Base-by-base conservation (phyloP, 2,329 filamentous ascomycete species). In the Trichoderma sp. region DNA sequence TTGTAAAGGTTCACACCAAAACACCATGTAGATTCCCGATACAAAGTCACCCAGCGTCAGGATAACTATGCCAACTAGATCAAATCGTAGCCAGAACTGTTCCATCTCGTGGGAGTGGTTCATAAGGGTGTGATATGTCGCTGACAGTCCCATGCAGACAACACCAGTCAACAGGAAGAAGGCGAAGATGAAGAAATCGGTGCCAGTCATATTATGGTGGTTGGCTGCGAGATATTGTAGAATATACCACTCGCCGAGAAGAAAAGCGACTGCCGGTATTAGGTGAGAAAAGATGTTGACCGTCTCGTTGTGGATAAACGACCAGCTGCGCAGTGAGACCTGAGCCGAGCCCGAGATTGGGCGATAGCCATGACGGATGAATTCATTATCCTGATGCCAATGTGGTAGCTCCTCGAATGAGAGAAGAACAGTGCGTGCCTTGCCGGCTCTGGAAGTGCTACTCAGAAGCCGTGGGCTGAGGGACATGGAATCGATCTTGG, bases 311-410 rank as follows among this genome's bases (percentile, higher is more conserved):
- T 71, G 68, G n/a, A 71, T 63, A 29, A 63, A 71, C 24, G 68
- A 71, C 68, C 68, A 71, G 35, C 68, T 71, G 35, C n/a, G 35
- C 18, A 71, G 50, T 18, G 68, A 71, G 12, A 71, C 35, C 35
- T 45, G 56, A 24, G 56, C 68, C 11, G 68, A 71, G 56, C 68
- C 68, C 50, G 68, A 71, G 35, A 71, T 71, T 9, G 68, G 68
- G 12, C 68, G 68, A 35, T 71, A 71, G 56, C 68, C 68, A 63
- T 71, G 68, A 45, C 31, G 68, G 24, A 71, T 71, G 38, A 62
- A 71, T n/a, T 71, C 68, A n/a, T 71, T 71, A 33, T 71, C 68
- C 16, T 63, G 68, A 71, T 71, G 68, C 68, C 68, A 71, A 33
- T 63, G 41, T 35, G 68, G 68, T n/a, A 71, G 68, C 24, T 71